Percentiles rank a stretch among this genome's conserved stretches.
phyloP scores from a whole-genome alignment of 306 rosid species.

The Dryas alaskensis region DNA sequence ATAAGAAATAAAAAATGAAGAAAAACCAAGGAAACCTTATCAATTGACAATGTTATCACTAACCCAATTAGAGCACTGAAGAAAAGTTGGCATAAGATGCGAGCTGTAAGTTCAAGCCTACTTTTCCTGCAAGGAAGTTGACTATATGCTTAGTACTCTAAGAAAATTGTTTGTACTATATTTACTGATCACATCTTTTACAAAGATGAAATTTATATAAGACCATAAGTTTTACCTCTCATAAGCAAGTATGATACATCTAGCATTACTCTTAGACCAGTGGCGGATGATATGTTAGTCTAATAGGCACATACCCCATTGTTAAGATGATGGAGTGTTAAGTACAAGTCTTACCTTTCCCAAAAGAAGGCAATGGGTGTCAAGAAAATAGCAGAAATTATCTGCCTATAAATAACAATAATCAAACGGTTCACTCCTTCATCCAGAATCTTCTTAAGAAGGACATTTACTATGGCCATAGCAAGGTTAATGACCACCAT shows the following conservation, averaged over 20 bases:
- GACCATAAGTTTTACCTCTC: neutral
- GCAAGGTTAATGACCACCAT: slow-evolving; percentile 70
- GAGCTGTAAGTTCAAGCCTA: slow-evolving; percentile 37
- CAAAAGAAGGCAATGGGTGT: slow-evolving; percentile 61
- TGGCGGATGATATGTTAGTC: too few relatives aligned
- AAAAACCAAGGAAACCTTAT: neutral
- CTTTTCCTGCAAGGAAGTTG: slow-evolving; percentile 51
- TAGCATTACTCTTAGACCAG: too few relatives aligned
- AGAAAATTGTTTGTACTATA: neutral
- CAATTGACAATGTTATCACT: slow-evolving; percentile 12
- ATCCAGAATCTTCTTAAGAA: slow-evolving; percentile 65
- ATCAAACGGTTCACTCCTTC: slow-evolving; percentile 53
- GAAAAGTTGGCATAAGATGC: slow-evolving; percentile 55
- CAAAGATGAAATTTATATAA: neutral
- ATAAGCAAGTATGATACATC: neutral
- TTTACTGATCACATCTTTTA: neutral
- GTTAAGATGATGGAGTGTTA: neutral
- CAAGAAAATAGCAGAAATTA: slow-evolving; percentile 59
- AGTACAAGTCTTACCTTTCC: slow-evolving; percentile 47
- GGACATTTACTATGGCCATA: slow-evolving; percentile 60
- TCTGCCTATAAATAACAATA: slow-evolving; percentile 61
- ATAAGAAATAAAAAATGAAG: neutral
- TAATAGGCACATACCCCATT: too few relatives aligned
- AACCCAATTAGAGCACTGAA: slow-evolving; percentile 80
- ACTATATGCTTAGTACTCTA: neutral